These are phyloP conservation scores for Pseudogymnoascus sp. DNA, from an alignment of 2,329 filamentous ascomycete species.

Conservation along the genomic window DNA sequence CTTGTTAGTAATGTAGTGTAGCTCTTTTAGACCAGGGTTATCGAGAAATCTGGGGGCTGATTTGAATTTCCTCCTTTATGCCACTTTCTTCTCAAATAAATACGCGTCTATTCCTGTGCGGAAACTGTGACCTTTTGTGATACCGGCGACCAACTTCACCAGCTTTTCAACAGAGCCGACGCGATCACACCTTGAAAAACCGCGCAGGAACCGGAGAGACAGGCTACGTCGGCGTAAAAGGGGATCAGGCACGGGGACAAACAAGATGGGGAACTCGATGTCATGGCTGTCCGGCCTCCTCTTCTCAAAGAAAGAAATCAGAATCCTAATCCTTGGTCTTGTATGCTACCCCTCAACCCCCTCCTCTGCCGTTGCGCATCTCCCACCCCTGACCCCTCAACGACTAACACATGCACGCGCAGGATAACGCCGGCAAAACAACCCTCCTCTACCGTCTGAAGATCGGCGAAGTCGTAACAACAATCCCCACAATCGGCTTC, in stretches of 20 bases:
- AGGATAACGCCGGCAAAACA: conserved; percentile 99
- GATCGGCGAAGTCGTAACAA: conserved; percentile 98
- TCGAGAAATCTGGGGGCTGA: background rate
- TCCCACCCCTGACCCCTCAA: conserved; percentile 16
- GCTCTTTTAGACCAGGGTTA: background rate
- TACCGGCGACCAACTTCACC: background rate
- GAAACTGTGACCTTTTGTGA: background rate
- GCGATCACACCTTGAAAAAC: background rate
- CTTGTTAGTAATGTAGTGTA: conserved; percentile 6
- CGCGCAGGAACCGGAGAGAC: background rate
- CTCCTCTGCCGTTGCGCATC: conserved; percentile 14
- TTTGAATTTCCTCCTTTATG: conserved; percentile 3
- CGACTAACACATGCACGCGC: conserved; percentile 21
- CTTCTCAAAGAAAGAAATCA: conserved; percentile 95
- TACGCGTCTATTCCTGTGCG: background rate
- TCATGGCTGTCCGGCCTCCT: conserved; percentile 67
- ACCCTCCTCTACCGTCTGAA: conserved; percentile 94
- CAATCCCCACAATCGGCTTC: conserved; percentile 98
- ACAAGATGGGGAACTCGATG: conserved; percentile 32
- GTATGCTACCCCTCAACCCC: conserved; percentile 47
- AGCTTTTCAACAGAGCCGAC: background rate
- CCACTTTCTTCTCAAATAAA: background rate
- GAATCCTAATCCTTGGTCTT: conserved; percentile 89
- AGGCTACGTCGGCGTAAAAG: background rate
- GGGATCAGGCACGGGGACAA: conserved; percentile 6